These are phyloP conservation scores for Aegilops umbellulata DNA, from an alignment of 176 grass and related monocot species.

Conservation along the genomic window DNA sequence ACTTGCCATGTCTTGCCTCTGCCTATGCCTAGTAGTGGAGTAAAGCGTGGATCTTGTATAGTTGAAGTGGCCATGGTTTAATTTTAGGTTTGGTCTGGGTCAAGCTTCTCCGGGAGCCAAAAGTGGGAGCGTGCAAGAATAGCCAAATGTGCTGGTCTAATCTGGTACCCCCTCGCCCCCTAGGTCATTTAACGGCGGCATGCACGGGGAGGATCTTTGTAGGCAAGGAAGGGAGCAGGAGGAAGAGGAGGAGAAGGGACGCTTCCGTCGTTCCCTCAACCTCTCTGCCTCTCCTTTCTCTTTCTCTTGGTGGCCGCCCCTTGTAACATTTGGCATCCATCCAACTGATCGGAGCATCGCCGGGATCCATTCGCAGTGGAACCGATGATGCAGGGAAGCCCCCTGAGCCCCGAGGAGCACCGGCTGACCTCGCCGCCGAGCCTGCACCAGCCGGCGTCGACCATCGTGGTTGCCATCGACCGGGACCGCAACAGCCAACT, in stretches of 20 bases:
- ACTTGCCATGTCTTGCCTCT: neutral
- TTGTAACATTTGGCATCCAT: neutral
- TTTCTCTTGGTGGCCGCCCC: neutral
- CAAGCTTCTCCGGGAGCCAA: neutral
- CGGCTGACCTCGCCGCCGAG: conserved; percentile 3
- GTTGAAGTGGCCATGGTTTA: neutral
- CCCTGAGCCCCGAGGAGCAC: conserved; percentile 36
- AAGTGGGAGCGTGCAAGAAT: conserved; percentile 34
- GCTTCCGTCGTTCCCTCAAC: conserved; percentile 27
- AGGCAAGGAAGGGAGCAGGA: conserved; percentile 32
- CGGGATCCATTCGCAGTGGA: neutral
- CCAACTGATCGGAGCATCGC: conserved; percentile 2
- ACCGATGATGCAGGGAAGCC: conserved; percentile 37
- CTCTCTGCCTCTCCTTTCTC: conserved; percentile 31
- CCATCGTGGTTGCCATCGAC: conserved; percentile 54
- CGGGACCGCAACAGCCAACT: conserved; percentile 75
- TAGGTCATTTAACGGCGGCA: neutral
- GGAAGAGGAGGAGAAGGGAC: conserved; percentile 22
- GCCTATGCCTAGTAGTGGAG: neutral
- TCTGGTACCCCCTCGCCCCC: no score
- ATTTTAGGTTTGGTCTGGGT: conserved; percentile 21
- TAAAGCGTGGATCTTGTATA: neutral
- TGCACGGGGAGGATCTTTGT: neutral
- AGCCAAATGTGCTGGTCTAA: neutral
- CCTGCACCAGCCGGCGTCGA: conserved; percentile 24